phyloP scores from a whole-genome alignment of 495 filamentous ascomycete species.

The Apiosordaria backusii region DNA sequence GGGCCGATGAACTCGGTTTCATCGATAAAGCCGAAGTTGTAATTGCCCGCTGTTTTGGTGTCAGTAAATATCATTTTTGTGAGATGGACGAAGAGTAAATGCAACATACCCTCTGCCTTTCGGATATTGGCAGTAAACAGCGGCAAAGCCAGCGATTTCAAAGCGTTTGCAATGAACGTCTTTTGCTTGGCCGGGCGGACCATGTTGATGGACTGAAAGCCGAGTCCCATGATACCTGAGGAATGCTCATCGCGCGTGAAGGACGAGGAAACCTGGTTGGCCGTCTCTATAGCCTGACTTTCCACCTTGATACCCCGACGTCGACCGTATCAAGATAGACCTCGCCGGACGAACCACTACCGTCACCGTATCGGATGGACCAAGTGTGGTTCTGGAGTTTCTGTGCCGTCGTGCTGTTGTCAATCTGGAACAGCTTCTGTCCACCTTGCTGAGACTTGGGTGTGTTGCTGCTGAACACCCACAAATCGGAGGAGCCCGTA shows the following conservation, averaged over 20 bases:
- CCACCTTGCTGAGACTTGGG: conserved; percentile 45
- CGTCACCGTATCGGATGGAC: conserved; percentile 72
- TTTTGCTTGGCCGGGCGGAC: conserved; percentile 58
- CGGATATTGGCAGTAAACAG: conserved; percentile 72
- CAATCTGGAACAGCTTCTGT: conserved; percentile 54
- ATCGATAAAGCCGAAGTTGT: conserved; percentile 37
- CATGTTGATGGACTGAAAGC: conserved; percentile 70
- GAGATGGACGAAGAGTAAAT: conserved; percentile 31
- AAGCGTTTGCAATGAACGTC: conserved; percentile 76
- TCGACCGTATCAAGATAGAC: conserved; percentile 75
- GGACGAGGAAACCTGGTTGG: conserved; percentile 56
- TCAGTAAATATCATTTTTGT: conserved; percentile 67
- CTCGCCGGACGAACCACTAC: conserved; percentile 61
- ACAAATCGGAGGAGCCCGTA: conserved; percentile 74
- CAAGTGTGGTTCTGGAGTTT: conserved; percentile 55
- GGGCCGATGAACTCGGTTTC: conserved; percentile 53
- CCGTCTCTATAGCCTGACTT: conserved; percentile 71
- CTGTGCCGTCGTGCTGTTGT: conserved; percentile 46
- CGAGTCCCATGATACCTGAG: conserved; percentile 70
- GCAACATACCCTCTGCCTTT: conserved; percentile 35
- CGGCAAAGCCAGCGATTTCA: conserved; percentile 54
- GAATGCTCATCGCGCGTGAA: conserved; percentile 63
- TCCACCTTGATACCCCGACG: conserved; percentile 66
- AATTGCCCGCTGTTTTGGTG: conserved; percentile 43
- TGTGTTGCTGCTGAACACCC: conserved; percentile 53